Percentiles rank a stretch among this genome's conserved stretches.
These are phyloP conservation scores for Amaranthus tricolor DNA, from an alignment of 179 eudicot species.

Conservation along the genomic window DNA sequence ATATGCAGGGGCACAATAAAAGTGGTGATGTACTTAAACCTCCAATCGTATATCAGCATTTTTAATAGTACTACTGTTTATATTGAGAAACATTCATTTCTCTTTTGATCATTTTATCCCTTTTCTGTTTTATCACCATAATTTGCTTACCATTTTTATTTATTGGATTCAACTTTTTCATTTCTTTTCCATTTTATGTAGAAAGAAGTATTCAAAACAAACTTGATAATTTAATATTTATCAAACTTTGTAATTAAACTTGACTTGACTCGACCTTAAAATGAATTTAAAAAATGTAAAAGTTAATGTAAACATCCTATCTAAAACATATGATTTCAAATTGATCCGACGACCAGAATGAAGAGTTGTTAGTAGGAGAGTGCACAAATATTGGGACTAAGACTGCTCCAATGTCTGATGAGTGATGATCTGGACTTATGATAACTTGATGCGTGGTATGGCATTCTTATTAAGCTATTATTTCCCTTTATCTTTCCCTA, in stretches of 20 bases:
- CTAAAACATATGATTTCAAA: too few species aligned
- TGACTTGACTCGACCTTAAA: too few species aligned
- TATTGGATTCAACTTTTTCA: neutral
- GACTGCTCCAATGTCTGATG: conserved; percentile 19
- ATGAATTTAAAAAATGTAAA: too few species aligned
- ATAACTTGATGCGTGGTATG: conserved; percentile 23
- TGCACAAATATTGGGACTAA: conserved; percentile 3
- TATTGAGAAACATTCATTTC: conserved; percentile 28
- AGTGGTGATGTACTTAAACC: conserved; percentile 24
- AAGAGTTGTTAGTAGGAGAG: neutral
- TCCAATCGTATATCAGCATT: conserved; percentile 27
- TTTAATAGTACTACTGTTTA: conserved; percentile 9
- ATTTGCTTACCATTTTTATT: conserved; percentile 23
- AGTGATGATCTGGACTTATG: conserved; percentile 27
- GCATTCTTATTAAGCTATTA: conserved; percentile 29
- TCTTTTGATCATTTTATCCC: conserved; percentile 18
- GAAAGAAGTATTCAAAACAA: neutral
- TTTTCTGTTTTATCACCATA: conserved; percentile 17
- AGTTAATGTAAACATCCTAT: too few species aligned
- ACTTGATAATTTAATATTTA: neutral
- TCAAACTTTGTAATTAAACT: neutral
- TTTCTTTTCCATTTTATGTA: conserved; percentile 8
- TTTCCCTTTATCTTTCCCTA: conserved; percentile 20
- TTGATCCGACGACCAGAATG: too few species aligned
- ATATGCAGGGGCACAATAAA: conserved; percentile 12